A percentile compares a stretch with the other conserved stretches of the same genome.
phyloP scores from a whole-genome alignment of 1,284 basidiomycete species.

The Pseudozyma flocculosa region DNA sequence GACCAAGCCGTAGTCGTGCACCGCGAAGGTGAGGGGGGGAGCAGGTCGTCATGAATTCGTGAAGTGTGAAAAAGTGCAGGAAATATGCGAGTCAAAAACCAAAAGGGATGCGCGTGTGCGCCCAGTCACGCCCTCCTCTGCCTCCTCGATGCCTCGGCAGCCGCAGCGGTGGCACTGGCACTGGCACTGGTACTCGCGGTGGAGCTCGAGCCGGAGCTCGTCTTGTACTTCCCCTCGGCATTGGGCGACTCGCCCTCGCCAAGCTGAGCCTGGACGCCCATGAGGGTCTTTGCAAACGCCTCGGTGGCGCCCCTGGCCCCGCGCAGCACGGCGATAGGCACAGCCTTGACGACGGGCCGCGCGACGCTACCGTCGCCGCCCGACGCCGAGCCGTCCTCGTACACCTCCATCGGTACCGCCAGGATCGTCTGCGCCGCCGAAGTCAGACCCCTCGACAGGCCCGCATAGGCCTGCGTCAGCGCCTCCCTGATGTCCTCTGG shows the following conservation, averaged over 20 bases:
- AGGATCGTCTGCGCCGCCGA: constrained; percentile 96
- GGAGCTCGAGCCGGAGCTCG: no score
- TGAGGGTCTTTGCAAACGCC: constrained; percentile 89
- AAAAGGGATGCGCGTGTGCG: no score
- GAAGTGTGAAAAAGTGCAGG: no score
- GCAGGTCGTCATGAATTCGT: no score
- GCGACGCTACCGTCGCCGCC: constrained; percentile 1
- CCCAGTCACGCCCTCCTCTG: no score
- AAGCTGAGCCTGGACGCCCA: constrained; percentile 79
- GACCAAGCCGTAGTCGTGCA: no score
- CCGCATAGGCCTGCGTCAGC: constrained; percentile 83
- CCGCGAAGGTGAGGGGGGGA: no score
- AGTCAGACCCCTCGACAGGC: constrained; percentile 68
- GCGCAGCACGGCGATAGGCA: constrained; percentile 91
- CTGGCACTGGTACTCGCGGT: no score
- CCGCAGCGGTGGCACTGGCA: no score
- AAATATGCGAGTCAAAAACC: no score
- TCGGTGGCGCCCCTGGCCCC: constrained; percentile 96
- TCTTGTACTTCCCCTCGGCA: constrained; percentile 46
- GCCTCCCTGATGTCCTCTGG: constrained; percentile 81
- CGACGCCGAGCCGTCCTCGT: constrained; percentile 67
- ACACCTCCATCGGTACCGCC: constrained; percentile 98
- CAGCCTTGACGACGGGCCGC: constrained; percentile 82
- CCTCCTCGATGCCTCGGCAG: no score
- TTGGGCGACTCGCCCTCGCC: constrained; percentile 37